Evolutionary conservation across 495 filamentous ascomycete genomes (phyloP).

Genomic region (Tuber melanosporum): DNA sequence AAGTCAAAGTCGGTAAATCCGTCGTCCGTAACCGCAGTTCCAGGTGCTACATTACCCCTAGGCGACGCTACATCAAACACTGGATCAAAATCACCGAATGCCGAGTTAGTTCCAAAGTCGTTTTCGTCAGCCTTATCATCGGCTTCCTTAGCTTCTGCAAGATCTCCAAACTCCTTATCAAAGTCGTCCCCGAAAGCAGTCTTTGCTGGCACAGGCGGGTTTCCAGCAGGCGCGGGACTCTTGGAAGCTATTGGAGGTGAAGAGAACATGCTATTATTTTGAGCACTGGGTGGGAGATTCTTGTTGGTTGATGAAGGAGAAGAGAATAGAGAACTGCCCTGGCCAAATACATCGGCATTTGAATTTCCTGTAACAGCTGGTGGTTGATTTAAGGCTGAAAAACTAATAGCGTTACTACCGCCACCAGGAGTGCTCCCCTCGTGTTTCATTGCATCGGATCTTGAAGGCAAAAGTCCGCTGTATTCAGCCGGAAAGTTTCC

Average conservation of each 20-base stretch:
- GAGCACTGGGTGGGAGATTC: slow-evolving; percentile 20
- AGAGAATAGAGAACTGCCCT: slow-evolving; percentile 28
- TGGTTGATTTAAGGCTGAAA: slow-evolving; percentile 46
- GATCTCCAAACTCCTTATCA: slow-evolving; percentile 77
- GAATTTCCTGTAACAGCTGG: slow-evolving; percentile 33
- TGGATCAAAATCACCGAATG: slow-evolving; percentile 59
- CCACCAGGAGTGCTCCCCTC: slow-evolving; percentile 37
- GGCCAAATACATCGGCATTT: slow-evolving; percentile 23
- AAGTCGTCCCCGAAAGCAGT: slow-evolving; percentile 56
- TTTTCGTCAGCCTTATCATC: slow-evolving; percentile 66
- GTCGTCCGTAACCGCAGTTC: slow-evolving; percentile 47
- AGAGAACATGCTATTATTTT: slow-evolving; percentile 21
- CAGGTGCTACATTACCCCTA: slow-evolving; percentile 45
- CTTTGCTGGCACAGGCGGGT: slow-evolving; percentile 42
- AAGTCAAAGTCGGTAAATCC: slow-evolving; percentile 47
- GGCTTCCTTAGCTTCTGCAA: slow-evolving; percentile 82
- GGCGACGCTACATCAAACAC: slow-evolving; percentile 56
- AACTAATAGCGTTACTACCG: slow-evolving; percentile 39
- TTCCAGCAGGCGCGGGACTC: slow-evolving; percentile 28
- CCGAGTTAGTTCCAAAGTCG: slow-evolving; percentile 62
- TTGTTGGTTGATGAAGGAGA: slow-evolving; percentile 11
- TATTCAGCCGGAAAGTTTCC: slow-evolving; percentile 57
- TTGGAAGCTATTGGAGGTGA: slow-evolving; percentile 42
- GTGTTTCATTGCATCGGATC: slow-evolving; percentile 54
- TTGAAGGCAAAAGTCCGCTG: slow-evolving; percentile 58